These are phyloP conservation scores for Ophiostoma quercus DNA, from an alignment of 2,329 filamentous ascomycete genomes.

Conservation along the genomic window DNA sequence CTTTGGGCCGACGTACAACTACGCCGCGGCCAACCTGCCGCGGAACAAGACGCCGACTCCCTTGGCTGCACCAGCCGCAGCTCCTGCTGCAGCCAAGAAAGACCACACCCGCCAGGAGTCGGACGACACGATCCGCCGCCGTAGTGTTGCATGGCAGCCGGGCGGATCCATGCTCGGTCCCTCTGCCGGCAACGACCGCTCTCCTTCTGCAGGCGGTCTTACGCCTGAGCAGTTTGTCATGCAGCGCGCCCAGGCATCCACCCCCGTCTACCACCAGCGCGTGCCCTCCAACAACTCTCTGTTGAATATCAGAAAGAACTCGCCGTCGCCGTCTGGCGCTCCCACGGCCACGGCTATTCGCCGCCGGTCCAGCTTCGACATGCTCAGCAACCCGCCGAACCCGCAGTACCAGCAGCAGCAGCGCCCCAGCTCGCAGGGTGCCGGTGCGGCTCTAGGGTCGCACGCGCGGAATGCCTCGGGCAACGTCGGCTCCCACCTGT, in stretches of 20 bases:
- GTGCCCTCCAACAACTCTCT: slow-evolving; percentile 51
- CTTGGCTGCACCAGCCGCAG: slow-evolving; percentile 13
- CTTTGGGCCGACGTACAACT: slow-evolving; percentile 78
- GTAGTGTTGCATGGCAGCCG: slow-evolving; percentile 73
- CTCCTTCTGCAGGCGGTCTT: slow-evolving; percentile 38
- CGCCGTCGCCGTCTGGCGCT: slow-evolving; percentile 39
- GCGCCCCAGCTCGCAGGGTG: slow-evolving; percentile 55
- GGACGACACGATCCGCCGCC: slow-evolving; percentile 51
- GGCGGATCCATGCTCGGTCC: slow-evolving; percentile 50
- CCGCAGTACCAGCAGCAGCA: slow-evolving; percentile 38
- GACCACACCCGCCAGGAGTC: slow-evolving; percentile 45
- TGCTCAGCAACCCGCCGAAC: slow-evolving; percentile 35
- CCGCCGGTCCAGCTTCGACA: slow-evolving; percentile 40
- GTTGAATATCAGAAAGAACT: slow-evolving; percentile 37
- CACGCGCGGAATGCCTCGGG: slow-evolving; percentile 22
- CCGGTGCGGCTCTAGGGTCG: slow-evolving; percentile 44
- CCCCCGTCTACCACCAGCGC: slow-evolving; percentile 57
- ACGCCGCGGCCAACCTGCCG: slow-evolving; percentile 40
- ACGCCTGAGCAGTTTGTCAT: slow-evolving; percentile 80
- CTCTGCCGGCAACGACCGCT: slow-evolving; percentile 38
- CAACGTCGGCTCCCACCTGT: slow-evolving; percentile 54
- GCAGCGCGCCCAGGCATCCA: slow-evolving; percentile 59
- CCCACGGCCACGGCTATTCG: slow-evolving; percentile 32
- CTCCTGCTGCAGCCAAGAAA: slow-evolving; percentile 7
- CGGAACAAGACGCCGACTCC: slow-evolving; percentile 33